Conservation (phyloP, 2,329 filamentous ascomycete genomes). For the Aspergillus sp. region DNA sequence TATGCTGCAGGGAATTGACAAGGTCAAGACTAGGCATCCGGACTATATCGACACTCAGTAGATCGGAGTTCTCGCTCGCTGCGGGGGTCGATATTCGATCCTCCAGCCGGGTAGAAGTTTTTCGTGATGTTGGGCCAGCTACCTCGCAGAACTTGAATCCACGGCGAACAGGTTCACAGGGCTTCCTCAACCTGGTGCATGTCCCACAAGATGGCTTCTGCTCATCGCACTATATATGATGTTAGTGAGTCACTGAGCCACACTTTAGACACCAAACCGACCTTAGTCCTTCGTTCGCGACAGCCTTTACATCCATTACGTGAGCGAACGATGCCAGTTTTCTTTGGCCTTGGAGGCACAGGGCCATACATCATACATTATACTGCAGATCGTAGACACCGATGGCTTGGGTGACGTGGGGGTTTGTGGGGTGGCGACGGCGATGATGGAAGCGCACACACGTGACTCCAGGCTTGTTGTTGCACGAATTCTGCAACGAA, state of each 20-base stretch:
- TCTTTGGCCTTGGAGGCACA: conserved; percentile 16
- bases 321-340: conserved; percentile 21
- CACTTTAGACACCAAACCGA: neutral
- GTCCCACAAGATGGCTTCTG: conserved; percentile 25
- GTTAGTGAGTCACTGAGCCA: neutral
- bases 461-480: no score
- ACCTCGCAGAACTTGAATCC: conserved; percentile 15
- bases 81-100: no score
- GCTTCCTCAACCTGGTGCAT: conserved; percentile 20
- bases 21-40: conserved; percentile 1
- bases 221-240: conserved; percentile 22
- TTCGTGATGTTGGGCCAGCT: no score
- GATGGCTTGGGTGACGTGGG: no score
- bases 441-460: no score
- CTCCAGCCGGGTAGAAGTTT: neutral
- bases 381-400: no score
- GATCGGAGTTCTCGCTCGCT: no score
- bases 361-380: conserved; percentile 20
- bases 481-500: no score
- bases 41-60: no score
- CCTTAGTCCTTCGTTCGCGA: conserved; percentile 19
- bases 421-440: no score
- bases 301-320: conserved; percentile 22
- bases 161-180: conserved; percentile 14
- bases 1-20: conserved; percentile 20